These are phyloP conservation scores for Trichosporon coremiiforme DNA, from an alignment of 1,284 basidiomycete species.

Conservation along the genomic window DNA sequence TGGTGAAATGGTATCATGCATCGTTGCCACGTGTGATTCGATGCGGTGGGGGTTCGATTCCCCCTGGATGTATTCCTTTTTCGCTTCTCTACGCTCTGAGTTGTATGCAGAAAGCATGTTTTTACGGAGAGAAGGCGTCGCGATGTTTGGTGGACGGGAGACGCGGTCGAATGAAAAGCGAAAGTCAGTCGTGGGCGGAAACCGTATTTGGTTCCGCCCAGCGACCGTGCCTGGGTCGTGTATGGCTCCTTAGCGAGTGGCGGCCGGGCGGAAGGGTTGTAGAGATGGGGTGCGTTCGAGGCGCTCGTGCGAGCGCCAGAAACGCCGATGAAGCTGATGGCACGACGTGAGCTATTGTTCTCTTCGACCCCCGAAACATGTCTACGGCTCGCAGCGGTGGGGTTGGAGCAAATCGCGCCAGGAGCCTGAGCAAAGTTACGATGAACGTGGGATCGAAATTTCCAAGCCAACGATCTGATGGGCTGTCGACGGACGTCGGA, in stretches of 20 bases:
- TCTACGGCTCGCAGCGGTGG: not conserved
- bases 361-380: not conserved
- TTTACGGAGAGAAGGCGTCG: not conserved
- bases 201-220: not conserved
- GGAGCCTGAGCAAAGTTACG: too few species aligned
- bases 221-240: not conserved
- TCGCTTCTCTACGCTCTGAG: not conserved
- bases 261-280: not conserved
- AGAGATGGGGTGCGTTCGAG: not conserved
- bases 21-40: too few species aligned
- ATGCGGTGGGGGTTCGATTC: too few species aligned
- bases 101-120: not conserved
- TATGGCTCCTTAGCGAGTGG: not conserved
- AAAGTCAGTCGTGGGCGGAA: not conserved
- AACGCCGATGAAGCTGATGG: not conserved
- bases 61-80: slow-evolving; percentile 18
- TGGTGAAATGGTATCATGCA: slow-evolving; percentile 19
- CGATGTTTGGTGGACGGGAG: not conserved
- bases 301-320: not conserved
- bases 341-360: not conserved
- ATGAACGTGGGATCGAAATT: not conserved
- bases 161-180: not conserved
- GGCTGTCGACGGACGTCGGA: not conserved
- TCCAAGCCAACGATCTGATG: not conserved
- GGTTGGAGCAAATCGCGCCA: too few species aligned